Percentiles rank a stretch among this genome's conserved stretches.
Conservation (phyloP, 257 asterid genomes). For the Misopates orontium region DNA sequence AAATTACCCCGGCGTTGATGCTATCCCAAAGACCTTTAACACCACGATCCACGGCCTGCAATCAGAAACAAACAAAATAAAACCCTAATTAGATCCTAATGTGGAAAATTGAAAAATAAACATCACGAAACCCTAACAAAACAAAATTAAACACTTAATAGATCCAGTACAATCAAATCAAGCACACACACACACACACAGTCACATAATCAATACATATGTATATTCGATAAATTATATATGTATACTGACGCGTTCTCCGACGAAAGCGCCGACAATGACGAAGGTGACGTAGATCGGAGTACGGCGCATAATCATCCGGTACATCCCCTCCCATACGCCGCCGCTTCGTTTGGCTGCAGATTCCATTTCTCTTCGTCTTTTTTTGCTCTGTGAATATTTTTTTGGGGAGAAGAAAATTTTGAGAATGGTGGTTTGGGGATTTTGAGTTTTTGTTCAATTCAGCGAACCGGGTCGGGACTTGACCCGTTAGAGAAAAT, state of each 20-base stretch:
- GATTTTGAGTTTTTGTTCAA: neutral
- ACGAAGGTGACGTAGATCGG: conserved; percentile 82
- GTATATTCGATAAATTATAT: neutral
- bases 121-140: neutral
- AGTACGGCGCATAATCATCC: conserved; percentile 79
- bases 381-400: neutral
- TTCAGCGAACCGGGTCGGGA: neutral
- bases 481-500: neutral
- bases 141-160: conserved; percentile 11
- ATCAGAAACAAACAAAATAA: conserved; percentile 25
- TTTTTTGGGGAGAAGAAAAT: neutral
- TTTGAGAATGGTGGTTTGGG: neutral
- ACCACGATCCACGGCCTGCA: conserved; percentile 75
- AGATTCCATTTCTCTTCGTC: conserved; percentile 38
- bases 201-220: too few species aligned
- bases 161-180: conserved; percentile 35
- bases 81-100: neutral
- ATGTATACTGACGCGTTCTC: conserved; percentile 64
- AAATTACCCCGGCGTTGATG: conserved; percentile 71
- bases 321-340: conserved; percentile 72
- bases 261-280: conserved; percentile 81
- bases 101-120: neutral
- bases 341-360: conserved; percentile 56
- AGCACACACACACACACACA: conserved; percentile 12
- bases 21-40: conserved; percentile 62